Evolutionary conservation across 371 early-diverging fungal species (phyloP), one percentile per base, ranked within the genome.

Genomic region (Blakeslea trispora): DNA sequence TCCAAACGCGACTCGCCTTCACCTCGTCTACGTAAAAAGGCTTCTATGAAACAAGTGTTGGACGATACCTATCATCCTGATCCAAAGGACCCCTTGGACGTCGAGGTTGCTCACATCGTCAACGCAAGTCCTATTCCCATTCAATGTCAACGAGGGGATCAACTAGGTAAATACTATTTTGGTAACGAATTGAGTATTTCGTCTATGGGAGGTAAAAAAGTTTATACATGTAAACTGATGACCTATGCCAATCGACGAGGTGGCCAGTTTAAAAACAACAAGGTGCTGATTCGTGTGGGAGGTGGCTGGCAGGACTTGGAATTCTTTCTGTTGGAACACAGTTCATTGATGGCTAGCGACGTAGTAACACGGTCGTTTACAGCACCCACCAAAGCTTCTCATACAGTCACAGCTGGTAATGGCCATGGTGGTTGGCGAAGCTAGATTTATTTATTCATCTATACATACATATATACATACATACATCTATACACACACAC

Each of bases 291-390:
- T n/a, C 82, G 85, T 32, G 84, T 85, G 2, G 85, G 87, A 31
- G 84, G 85, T n/a, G 85, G 87, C 18, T 86, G 84, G 84, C 83
- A 84, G 53, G 85, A 84, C 58, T 64, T 86, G 35, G 85, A 86
- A 40, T 74, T 81, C 59, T 86, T 84, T 57, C 69, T 86, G 18
- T 44, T 63, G 15, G 64, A 64, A 42, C 64, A 64, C 43, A 61
- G 61, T 43, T 61, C 61, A 1, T 22, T 61, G 22, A 79, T 76
- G 59, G 68, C 73, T 19, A 75, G 72, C 9, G 69, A 64, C 45
- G 65, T 63, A 19, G 68, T 67, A 14, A 48, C 62, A 32, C 56
- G 67, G 4, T 53, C 58, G 31, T 69, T 43, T 47, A 3, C 37
- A 37, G n/a, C n/a, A n/a, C 32, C 32, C 10, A 32, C 32, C 5